Evolutionary conservation across 2,329 filamentous ascomycete species (phyloP).

Genomic region (Rhynchosporium agropyri): DNA sequence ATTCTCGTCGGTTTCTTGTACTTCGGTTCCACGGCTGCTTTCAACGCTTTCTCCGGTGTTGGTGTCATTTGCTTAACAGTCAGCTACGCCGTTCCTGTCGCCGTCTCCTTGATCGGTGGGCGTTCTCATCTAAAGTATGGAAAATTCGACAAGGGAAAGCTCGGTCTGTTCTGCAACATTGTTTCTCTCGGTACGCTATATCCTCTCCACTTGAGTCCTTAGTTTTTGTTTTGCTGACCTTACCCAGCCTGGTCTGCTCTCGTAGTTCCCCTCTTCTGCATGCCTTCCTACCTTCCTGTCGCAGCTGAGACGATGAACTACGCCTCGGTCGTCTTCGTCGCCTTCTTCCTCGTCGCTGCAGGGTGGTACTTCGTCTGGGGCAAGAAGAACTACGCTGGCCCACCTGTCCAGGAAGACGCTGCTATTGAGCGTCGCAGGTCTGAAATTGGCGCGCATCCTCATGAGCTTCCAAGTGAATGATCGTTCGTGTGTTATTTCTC

Average conservation of each 20-base stretch:
- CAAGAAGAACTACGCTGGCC: constrained; percentile 62
- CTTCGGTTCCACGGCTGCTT: constrained; percentile 69
- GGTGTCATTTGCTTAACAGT: constrained; percentile 71
- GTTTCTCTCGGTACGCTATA: constrained; percentile 11
- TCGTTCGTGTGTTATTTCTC: not conserved
- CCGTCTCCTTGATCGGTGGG: constrained; percentile 62
- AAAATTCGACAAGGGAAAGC: constrained; percentile 61
- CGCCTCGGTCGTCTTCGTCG: constrained; percentile 68
- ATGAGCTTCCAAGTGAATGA: constrained; percentile 9
- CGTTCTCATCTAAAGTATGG: constrained; percentile 55
- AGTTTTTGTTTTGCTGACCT: not conserved
- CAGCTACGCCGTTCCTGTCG: constrained; percentile 68
- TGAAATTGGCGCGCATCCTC: constrained; percentile 1
- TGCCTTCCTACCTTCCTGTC: constrained; percentile 67
- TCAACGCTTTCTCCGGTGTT: constrained; percentile 71
- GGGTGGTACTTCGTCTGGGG: constrained; percentile 73
- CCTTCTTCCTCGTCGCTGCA: constrained; percentile 61
- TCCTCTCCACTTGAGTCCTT: not conserved
- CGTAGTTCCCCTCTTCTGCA: constrained; percentile 74
- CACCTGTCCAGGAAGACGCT: constrained; percentile 44
- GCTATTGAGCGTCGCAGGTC: constrained; percentile 38
- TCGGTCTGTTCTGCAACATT: constrained; percentile 65
- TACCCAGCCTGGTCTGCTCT: constrained; percentile 65
- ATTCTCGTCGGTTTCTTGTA: constrained; percentile 67
- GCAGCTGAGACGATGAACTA: constrained; percentile 62